These are phyloP conservation scores for Metschnikowia borealis DNA, from an alignment of 805 yeast species.

Conservation along the genomic window DNA sequence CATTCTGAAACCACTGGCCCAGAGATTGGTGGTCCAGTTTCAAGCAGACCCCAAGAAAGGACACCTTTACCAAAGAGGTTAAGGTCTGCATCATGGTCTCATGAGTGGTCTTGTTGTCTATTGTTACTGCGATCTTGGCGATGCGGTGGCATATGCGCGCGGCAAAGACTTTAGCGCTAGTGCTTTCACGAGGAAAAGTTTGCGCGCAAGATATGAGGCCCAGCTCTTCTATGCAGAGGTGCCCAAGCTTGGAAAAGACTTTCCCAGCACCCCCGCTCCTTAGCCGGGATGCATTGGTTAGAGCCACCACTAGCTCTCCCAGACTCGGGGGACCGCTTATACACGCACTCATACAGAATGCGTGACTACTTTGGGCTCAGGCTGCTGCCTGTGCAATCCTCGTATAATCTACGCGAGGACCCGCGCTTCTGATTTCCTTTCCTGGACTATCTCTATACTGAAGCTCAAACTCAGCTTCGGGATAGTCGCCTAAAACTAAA, in stretches of 20 bases:
- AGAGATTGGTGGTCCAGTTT: too few relatives aligned
- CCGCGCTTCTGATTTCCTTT: neutral
- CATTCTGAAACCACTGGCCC: too few relatives aligned
- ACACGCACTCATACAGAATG: too few relatives aligned
- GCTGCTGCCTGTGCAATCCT: too few relatives aligned
- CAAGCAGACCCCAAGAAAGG: too few relatives aligned
- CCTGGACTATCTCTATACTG: neutral
- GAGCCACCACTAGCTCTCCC: neutral
- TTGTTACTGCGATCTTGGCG: neutral
- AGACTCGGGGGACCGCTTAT: neutral
- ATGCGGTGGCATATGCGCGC: neutral
- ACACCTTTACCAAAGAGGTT: too few relatives aligned
- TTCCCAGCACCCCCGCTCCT: neutral
- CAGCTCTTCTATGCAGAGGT: neutral
- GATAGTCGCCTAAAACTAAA: too few relatives aligned
- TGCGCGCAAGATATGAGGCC: neutral
- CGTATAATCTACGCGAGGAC: too few relatives aligned
- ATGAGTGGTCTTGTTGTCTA: neutral
- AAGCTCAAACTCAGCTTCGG: too few relatives aligned
- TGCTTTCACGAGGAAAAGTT: conserved; percentile 1
- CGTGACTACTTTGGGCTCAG: too few relatives aligned
- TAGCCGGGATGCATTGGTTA: neutral
- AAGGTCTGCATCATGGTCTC: too few relatives aligned
- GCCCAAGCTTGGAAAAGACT: neutral
- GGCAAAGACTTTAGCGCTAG: neutral